These are phyloP conservation scores for Penicillium simplicissimum DNA, from an alignment of 495 filamentous ascomycete genomes.

Conservation along the genomic window DNA sequence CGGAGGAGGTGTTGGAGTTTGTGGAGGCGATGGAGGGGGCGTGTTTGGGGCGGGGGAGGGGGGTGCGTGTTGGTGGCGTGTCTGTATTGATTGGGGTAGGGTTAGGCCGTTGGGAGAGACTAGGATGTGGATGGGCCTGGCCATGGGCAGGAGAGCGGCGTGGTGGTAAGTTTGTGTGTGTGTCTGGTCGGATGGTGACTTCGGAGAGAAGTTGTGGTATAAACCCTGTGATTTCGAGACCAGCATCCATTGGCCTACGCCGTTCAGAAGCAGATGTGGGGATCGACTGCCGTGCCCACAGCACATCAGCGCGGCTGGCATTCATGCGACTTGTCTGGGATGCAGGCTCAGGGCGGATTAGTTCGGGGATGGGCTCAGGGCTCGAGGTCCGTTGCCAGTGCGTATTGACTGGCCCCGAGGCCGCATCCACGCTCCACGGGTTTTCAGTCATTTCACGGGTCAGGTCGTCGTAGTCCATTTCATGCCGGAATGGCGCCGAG, in stretches of 20 bases:
- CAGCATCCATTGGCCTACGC: neutral
- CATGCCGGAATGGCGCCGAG: neutral
- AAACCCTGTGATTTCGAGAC: neutral
- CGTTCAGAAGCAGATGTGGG: neutral
- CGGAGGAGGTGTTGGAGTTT: constrained; percentile 11
- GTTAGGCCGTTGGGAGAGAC: neutral
- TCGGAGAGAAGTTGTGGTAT: neutral
- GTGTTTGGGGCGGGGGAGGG: neutral
- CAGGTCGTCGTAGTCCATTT: neutral
- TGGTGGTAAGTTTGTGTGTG: neutral
- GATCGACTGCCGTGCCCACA: neutral
- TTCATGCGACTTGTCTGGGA: neutral
- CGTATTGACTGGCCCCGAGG: neutral
- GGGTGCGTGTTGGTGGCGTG: neutral
- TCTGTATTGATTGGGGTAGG: neutral
- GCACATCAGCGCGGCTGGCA: neutral
- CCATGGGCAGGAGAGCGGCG: neutral
- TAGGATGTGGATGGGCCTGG: neutral
- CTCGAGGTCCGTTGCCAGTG: neutral
- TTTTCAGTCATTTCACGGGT: constrained; percentile 3
- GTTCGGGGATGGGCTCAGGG: neutral
- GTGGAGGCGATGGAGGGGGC: constrained; percentile 17
- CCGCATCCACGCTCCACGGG: neutral
- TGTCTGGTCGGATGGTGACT: neutral
- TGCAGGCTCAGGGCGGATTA: neutral